phyloP scores from a whole-genome alignment of 2,329 filamentous ascomycete species.

The Penicillium olsonii region DNA sequence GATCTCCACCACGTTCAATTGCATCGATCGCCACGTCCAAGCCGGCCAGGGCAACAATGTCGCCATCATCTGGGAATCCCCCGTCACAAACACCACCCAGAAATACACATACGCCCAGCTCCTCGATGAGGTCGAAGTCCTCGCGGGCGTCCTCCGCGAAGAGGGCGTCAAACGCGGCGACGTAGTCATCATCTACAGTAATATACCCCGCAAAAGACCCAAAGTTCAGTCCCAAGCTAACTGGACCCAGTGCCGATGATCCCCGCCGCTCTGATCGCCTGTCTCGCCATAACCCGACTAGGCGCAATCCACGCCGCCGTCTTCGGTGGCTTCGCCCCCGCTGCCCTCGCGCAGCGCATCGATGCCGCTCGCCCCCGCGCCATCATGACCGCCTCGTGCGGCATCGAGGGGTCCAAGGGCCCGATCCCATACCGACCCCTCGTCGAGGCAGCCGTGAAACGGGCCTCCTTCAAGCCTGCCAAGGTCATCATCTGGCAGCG shows the following conservation, averaged over 20 bases:
- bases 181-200: conserved; percentile 86
- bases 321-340: conserved; percentile 85
- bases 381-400: conserved; percentile 87
- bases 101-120: conserved; percentile 74
- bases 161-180: conserved; percentile 81
- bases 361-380: conserved; percentile 74
- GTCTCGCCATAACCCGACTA: conserved; percentile 76
- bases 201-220: neutral
- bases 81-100: conserved; percentile 73
- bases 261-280: conserved; percentile 80
- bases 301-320: conserved; percentile 90
- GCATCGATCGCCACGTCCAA: conserved; percentile 83
- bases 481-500: conserved; percentile 83
- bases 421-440: conserved; percentile 76
- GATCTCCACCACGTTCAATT: conserved; percentile 91
- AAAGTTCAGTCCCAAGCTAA: neutral
- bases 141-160: conserved; percentile 79
- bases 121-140: conserved; percentile 74
- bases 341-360: conserved; percentile 82
- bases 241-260: conserved; percentile 80
- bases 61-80: conserved; percentile 86
- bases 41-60: conserved; percentile 71
- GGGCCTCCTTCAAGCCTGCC: conserved; percentile 69
- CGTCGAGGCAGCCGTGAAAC: conserved; percentile 69
- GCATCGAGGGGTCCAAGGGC: conserved; percentile 82